A percentile compares a stretch with the other conserved stretches of the same genome.
These are phyloP conservation scores for Aschersonia sp. DNA, from an alignment of 2,329 filamentous ascomycete species.

Conservation along the genomic window DNA sequence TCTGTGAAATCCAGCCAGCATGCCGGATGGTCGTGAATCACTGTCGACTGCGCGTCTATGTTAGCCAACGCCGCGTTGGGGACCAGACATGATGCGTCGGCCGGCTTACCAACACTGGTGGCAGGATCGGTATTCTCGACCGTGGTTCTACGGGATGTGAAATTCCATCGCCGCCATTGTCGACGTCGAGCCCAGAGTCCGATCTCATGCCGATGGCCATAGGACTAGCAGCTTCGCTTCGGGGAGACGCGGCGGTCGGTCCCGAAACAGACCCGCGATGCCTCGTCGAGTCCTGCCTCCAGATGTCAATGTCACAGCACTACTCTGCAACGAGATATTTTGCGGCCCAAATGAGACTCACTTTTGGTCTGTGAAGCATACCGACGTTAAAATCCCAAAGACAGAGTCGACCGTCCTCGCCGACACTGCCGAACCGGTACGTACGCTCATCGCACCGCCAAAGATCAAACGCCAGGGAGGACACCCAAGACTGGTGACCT, in stretches of 20 bases:
- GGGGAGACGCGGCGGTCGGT: conserved; percentile 30
- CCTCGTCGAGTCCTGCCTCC: conserved; percentile 9
- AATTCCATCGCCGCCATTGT: conserved; percentile 42
- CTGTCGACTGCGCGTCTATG: conserved; percentile 45
- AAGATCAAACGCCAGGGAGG: conserved; percentile 83
- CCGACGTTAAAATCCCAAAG: conserved; percentile 97
- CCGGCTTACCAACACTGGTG: conserved; percentile 66
- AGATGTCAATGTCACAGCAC: neutral
- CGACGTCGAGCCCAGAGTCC: conserved; percentile 48
- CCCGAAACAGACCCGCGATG: conserved; percentile 40
- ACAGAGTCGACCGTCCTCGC: conserved; percentile 79
- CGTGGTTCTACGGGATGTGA: conserved; percentile 77
- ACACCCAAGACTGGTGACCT: conserved; percentile 93
- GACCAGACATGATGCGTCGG: neutral
- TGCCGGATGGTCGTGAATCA: conserved; percentile 72
- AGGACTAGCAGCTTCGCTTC: conserved; percentile 48
- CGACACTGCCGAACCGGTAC: conserved; percentile 91
- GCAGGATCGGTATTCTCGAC: conserved; percentile 68
- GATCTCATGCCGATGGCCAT: conserved; percentile 47
- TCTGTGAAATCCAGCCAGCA: conserved; percentile 91
- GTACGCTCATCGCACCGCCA: conserved; percentile 94
- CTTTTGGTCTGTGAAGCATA: conserved; percentile 83
- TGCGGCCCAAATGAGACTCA: neutral
- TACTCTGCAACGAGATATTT: neutral
- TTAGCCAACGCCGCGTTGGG: no score